Conservation (phyloP, 2,329 filamentous ascomycete genomes). For the Lachnellula subtilissima region DNA sequence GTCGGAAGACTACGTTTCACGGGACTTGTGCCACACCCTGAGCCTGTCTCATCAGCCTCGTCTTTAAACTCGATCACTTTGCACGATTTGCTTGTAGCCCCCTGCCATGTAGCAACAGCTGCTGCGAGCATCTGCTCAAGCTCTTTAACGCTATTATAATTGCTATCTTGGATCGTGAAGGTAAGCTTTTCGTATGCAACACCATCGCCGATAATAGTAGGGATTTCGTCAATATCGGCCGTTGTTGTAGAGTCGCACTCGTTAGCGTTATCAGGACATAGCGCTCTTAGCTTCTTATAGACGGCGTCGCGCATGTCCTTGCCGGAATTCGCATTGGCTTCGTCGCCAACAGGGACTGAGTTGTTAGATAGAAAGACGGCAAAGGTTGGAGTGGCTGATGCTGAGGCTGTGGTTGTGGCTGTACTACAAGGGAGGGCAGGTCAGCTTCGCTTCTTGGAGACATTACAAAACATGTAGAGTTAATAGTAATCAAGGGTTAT, state of each 20-base stretch:
- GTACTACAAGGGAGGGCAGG: background rate
- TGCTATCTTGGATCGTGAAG: background rate
- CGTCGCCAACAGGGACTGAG: background rate
- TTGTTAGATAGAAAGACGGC: background rate
- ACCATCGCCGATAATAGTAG: background rate
- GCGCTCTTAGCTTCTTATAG: background rate
- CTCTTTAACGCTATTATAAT: background rate
- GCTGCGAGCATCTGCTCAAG: background rate
- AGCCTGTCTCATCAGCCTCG: background rate
- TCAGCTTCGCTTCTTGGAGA: background rate
- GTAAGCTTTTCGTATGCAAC: background rate
- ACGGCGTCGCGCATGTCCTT: background rate
- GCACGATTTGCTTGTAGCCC: background rate
- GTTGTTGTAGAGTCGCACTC: background rate
- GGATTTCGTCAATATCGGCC: background rate
- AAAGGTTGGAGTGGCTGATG: background rate
- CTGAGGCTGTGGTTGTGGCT: background rate
- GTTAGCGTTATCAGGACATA: background rate
- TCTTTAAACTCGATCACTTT: background rate
- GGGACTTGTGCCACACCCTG: background rate
- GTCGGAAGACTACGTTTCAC: background rate
- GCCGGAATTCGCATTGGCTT: background rate
- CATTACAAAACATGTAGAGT: too few relatives aligned
- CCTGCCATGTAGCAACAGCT: background rate
- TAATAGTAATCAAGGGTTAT: background rate